These are phyloP conservation scores for Bimuria novae-zelandiae DNA, from an alignment of 2,329 filamentous ascomycete genomes.

Conservation along the genomic window DNA sequence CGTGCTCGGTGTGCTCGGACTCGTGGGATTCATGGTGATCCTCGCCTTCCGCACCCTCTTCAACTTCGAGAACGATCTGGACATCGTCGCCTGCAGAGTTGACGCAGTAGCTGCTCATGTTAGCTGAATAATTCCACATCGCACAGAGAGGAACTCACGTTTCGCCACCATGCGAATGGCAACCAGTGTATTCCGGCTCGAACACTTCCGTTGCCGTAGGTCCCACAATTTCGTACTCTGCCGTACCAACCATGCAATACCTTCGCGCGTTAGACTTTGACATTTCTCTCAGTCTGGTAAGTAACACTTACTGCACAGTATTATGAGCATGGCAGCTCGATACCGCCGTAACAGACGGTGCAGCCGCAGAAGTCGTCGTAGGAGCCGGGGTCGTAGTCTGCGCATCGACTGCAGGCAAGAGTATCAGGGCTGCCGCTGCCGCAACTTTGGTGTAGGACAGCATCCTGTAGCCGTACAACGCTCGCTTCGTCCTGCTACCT, in stretches of 20 bases:
- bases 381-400: slow-evolving; percentile 20
- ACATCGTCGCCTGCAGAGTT: slow-evolving; percentile 64
- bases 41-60: slow-evolving; percentile 24
- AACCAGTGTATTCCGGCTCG: slow-evolving; percentile 66
- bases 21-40: slow-evolving; percentile 25
- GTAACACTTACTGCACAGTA: slow-evolving; percentile 47
- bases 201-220: slow-evolving; percentile 61
- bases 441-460: slow-evolving; percentile 14
- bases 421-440: slow-evolving; percentile 7
- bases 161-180: slow-evolving; percentile 64
- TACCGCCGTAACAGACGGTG: slow-evolving; percentile 50
- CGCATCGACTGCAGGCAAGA: slow-evolving; percentile 18
- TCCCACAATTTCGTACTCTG: slow-evolving; percentile 52
- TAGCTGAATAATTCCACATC: not conserved
- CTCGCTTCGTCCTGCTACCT: slow-evolving; percentile 1
- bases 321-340: slow-evolving; percentile 60
- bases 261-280: slow-evolving; percentile 33
- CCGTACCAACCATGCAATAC: slow-evolving; percentile 51
- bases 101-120: slow-evolving; percentile 62
- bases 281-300: not conserved
- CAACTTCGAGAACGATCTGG: slow-evolving; percentile 53
- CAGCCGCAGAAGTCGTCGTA: slow-evolving; percentile 14
- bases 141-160: slow-evolving; percentile 53
- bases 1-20: slow-evolving; percentile 18
- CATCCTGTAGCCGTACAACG: not conserved